A percentile compares a stretch with the other conserved stretches of the same genome.
Conservation (phyloP, 1,284 basidiomycete species). For the Ganoderma multipileum region DNA sequence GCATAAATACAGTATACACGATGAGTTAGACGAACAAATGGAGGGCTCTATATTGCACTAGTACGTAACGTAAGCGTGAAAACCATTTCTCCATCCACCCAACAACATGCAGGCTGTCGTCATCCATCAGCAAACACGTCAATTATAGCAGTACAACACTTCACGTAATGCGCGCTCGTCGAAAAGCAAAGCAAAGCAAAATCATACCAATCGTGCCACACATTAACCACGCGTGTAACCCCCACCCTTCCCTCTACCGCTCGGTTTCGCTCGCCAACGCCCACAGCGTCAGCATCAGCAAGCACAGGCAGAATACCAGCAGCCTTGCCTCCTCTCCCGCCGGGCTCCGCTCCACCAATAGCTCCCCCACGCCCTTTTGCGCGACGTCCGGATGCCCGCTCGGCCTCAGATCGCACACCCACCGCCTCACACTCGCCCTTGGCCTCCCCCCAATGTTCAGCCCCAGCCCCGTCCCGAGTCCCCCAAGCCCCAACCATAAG, state of each 20-base stretch:
- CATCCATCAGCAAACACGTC: background rate
- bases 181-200: background rate
- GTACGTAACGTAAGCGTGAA: background rate
- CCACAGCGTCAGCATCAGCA: constrained; percentile 65
- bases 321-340: constrained; percentile 76
- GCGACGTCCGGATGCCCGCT: constrained; percentile 44
- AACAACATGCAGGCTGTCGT: background rate
- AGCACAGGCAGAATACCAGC: constrained; percentile 59
- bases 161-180: background rate
- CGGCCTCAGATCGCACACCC: constrained; percentile 57
- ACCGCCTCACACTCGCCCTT: constrained; percentile 38
- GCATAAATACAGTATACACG: background rate
- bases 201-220: background rate
- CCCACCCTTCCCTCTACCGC: background rate
- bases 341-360: constrained; percentile 62
- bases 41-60: background rate
- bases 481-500: background rate
- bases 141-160: background rate
- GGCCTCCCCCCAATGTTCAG: constrained; percentile 15
- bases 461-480: constrained; percentile 16
- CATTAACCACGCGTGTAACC: background rate
- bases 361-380: constrained; percentile 43
- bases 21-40: background rate
- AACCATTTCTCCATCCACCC: background rate
- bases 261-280: constrained; percentile 33